These are phyloP conservation scores for Polyporus arcularius DNA, from an alignment of 768 basidiomycete genomes.

Conservation along the genomic window DNA sequence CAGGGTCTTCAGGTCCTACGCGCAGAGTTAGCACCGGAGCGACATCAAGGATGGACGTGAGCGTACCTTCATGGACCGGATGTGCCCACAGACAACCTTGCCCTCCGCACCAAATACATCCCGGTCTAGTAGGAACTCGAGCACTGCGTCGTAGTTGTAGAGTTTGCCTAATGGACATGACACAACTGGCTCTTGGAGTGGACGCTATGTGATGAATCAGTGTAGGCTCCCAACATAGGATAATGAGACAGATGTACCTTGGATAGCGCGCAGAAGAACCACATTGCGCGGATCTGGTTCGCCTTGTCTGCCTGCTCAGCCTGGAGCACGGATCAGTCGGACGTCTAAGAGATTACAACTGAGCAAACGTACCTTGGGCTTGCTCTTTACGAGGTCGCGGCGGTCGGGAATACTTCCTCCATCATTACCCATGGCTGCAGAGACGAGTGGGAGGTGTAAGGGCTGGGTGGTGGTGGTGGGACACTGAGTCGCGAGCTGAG, in stretches of 20 bases:
- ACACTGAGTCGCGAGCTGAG: constrained; percentile 4
- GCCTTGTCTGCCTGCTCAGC: constrained; percentile 90
- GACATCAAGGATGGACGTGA: neutral
- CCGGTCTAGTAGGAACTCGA: constrained; percentile 87
- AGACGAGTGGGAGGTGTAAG: neutral
- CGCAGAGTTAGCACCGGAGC: neutral
- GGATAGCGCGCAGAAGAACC: constrained; percentile 94
- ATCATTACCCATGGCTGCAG: constrained; percentile 73
- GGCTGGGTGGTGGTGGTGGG: constrained; percentile 7
- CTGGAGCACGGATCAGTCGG: constrained; percentile 32
- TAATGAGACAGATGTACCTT: constrained; percentile 58
- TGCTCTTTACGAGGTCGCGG: constrained; percentile 73
- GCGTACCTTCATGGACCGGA: constrained; percentile 84
- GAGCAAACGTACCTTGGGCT: constrained; percentile 55
- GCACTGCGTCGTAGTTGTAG: constrained; percentile 93
- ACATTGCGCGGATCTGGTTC: constrained; percentile 82
- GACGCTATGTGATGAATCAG: constrained; percentile 47
- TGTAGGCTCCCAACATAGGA: neutral
- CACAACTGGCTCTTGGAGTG: constrained; percentile 87
- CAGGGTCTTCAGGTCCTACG: constrained; percentile 83
- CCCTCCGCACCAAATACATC: constrained; percentile 88
- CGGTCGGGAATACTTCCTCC: constrained; percentile 88
- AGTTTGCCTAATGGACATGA: constrained; percentile 91
- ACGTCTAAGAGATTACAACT: neutral
- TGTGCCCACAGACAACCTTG: constrained; percentile 83